Percentiles rank a stretch among this genome's conserved stretches.
These are phyloP conservation scores for Leptographium flavum DNA, from an alignment of 2,329 filamentous ascomycete species.

Conservation along the genomic window DNA sequence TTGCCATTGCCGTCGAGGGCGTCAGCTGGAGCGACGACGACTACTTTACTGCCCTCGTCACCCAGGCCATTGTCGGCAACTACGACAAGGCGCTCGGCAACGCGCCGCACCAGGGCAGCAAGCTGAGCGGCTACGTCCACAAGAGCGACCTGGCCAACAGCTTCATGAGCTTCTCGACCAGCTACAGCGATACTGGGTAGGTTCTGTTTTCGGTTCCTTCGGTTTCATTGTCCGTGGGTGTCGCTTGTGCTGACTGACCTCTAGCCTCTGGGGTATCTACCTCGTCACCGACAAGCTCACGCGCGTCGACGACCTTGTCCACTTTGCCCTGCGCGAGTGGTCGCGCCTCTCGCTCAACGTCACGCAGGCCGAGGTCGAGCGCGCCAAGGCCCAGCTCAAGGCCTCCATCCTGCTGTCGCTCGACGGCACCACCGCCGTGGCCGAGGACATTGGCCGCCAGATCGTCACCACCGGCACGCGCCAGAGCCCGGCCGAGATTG, in stretches of 20 bases:
- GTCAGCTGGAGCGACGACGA: slow-evolving; percentile 99
- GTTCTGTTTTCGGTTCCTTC: slow-evolving; percentile 16
- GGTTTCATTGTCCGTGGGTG: not conserved
- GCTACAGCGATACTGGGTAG: slow-evolving; percentile 98
- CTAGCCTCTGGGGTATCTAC: slow-evolving; percentile 98
- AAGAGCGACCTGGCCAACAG: slow-evolving; percentile 94
- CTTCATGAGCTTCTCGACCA: slow-evolving; percentile 99
- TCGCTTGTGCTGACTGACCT: slow-evolving; percentile 4
- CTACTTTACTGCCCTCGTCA: slow-evolving; percentile 96
- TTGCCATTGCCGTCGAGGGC: slow-evolving; percentile 96
- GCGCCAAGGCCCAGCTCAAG: slow-evolving; percentile 98
- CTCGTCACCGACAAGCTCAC: slow-evolving; percentile 82
- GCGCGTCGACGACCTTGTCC: slow-evolving; percentile 83
- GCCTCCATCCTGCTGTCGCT: slow-evolving; percentile 93
- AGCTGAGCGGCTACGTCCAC: slow-evolving; percentile 89
- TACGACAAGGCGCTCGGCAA: slow-evolving; percentile 99
- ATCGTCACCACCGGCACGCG: slow-evolving; percentile 94
- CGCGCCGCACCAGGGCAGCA: slow-evolving; percentile 93
- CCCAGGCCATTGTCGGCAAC: slow-evolving; percentile 98
- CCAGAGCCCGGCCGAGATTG: slow-evolving; percentile 84
- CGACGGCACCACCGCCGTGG: slow-evolving; percentile 91
- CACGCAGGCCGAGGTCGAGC: slow-evolving; percentile 81
- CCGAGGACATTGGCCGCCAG: slow-evolving; percentile 97
- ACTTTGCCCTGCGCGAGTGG: slow-evolving; percentile 98
- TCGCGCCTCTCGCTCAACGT: slow-evolving; percentile 85